Evolutionary conservation across 495 filamentous ascomycete species (phyloP).

Genomic region (Geopyxis carbonaria): DNA sequence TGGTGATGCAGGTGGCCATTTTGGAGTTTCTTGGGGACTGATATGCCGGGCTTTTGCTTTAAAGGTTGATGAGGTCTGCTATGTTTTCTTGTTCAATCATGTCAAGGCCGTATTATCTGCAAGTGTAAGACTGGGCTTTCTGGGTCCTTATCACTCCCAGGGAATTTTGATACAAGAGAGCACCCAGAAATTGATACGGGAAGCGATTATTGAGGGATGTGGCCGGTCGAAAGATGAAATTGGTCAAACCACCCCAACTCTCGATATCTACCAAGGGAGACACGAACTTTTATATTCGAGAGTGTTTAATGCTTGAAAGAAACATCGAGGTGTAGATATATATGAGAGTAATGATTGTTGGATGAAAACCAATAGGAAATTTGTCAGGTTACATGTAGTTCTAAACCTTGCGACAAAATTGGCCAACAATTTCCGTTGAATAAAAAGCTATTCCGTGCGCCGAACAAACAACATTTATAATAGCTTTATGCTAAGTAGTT

Average conservation of each 20-base stretch:
- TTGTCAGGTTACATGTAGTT: no score
- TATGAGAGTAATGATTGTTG: no score
- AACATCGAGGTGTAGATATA: no score
- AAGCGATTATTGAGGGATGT: slow-evolving; percentile 44
- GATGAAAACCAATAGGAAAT: no score
- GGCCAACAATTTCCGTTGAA: no score
- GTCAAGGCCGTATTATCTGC: slow-evolving; percentile 77
- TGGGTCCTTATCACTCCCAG: slow-evolving; percentile 90
- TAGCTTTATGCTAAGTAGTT: no score
- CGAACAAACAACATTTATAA: no score
- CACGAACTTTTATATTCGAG: slow-evolving; percentile 91
- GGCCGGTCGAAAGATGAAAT: slow-evolving; percentile 48
- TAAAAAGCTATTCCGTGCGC: no score
- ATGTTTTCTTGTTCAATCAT: slow-evolving; percentile 75
- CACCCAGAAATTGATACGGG: slow-evolving; percentile 44
- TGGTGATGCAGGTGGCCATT: slow-evolving; percentile 1
- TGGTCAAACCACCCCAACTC: slow-evolving; percentile 67
- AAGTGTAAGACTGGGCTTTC: slow-evolving; percentile 69
- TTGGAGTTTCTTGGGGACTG: slow-evolving; percentile 38
- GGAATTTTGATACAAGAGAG: slow-evolving; percentile 51
- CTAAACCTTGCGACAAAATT: no score
- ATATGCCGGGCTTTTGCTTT: slow-evolving; percentile 30
- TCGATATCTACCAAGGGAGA: slow-evolving; percentile 89
- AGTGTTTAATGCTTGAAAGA: slow-evolving; percentile 56
- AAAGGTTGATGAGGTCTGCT: slow-evolving; percentile 46